Evolutionary conservation across 1,139 yeast genomes (phyloP).

Genomic region (Scheffersomyces quercinus): DNA sequence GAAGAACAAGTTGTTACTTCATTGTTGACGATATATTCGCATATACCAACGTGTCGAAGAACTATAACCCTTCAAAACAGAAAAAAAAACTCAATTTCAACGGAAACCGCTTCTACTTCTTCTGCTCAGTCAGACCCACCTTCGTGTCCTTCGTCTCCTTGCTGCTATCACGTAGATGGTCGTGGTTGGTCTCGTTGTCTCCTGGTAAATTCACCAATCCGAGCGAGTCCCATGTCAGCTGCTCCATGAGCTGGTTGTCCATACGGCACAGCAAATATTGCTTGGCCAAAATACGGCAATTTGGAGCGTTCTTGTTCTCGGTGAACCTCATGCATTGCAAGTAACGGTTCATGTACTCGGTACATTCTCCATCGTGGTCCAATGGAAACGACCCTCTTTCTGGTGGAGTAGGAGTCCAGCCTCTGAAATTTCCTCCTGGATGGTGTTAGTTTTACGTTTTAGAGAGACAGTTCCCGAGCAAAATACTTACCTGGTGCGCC

Average conservation of each 20-base stretch:
- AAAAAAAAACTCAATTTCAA: too few species aligned
- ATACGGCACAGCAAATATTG: conserved; percentile 82
- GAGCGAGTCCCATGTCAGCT: conserved; percentile 76
- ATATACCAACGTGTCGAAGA: too few species aligned
- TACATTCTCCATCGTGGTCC: conserved; percentile 90
- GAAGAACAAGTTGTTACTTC: too few species aligned
- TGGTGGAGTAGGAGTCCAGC: conserved; percentile 88
- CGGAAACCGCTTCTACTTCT: too few species aligned
- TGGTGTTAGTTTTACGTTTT: conserved; percentile 10
- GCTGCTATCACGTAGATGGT: conserved; percentile 6
- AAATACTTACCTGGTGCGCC: conserved; percentile 17
- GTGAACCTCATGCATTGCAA: conserved; percentile 77
- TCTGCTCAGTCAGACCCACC: too few species aligned
- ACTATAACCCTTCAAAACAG: too few species aligned
- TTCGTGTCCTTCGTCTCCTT: too few species aligned
- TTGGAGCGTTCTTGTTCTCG: conserved; percentile 81
- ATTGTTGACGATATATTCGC: too few species aligned
- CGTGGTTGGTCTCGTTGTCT: conserved; percentile 34
- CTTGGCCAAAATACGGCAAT: conserved; percentile 83
- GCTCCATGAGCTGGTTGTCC: conserved; percentile 86
- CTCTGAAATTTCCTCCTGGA: conserved; percentile 46
- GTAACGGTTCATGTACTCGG: conserved; percentile 70
- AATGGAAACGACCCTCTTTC: conserved; percentile 95
- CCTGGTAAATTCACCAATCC: conserved; percentile 70
- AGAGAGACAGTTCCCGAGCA: not conserved